Evolutionary conservation across 805 yeast genomes (phyloP).

Genomic region (Candida adriatica): DNA sequence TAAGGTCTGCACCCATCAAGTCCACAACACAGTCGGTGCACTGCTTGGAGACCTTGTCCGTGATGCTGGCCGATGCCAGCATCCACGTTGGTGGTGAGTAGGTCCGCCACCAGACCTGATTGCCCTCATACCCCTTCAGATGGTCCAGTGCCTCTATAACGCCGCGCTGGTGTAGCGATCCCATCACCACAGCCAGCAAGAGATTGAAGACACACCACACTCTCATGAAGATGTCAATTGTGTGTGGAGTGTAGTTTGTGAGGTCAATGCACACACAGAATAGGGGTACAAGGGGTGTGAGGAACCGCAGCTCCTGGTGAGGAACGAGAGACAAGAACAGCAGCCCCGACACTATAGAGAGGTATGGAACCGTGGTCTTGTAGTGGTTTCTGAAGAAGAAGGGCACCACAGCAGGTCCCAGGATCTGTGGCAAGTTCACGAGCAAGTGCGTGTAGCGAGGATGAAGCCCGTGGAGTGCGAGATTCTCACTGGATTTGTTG

Average conservation of each 20-base stretch:
- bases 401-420: constrained; percentile 68
- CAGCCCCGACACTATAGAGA: constrained; percentile 58
- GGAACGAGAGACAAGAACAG: constrained; percentile 61
- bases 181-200: constrained; percentile 58
- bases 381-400: constrained; percentile 26
- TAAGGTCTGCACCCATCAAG: constrained; percentile 37
- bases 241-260: constrained; percentile 21
- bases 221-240: constrained; percentile 17
- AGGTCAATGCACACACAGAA: constrained; percentile 51
- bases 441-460: constrained; percentile 67
- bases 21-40: constrained; percentile 29
- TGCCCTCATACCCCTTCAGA: constrained; percentile 27
- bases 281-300: constrained; percentile 73
- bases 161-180: constrained; percentile 87
- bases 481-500: constrained; percentile 52
- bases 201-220: constrained; percentile 64
- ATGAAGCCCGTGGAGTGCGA: constrained; percentile 79
- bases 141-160: constrained; percentile 57
- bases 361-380: constrained; percentile 46
- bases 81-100: constrained; percentile 93
- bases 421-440: constrained; percentile 68
- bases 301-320: constrained; percentile 91
- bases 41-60: constrained; percentile 1
- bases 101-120: constrained; percentile 86
- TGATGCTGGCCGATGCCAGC: constrained; percentile 27